Conservation (phyloP, 495 filamentous ascomycete species). For the Xylaria nigripes region DNA sequence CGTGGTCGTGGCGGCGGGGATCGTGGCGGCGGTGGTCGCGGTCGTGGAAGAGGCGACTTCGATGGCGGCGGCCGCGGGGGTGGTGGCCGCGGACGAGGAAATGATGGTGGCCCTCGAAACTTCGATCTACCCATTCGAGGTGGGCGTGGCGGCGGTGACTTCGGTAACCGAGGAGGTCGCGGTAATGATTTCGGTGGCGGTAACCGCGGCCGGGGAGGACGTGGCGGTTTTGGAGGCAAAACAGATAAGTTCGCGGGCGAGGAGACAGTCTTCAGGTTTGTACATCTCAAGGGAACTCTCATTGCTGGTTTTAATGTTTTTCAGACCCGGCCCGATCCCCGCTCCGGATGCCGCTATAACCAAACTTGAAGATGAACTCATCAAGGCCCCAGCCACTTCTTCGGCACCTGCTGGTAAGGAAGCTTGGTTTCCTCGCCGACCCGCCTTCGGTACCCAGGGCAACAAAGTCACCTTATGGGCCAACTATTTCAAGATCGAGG, state of each 20-base stretch:
- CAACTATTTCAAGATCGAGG: conserved; percentile 53
- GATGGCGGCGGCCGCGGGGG: conserved; percentile 14
- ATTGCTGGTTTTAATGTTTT: not conserved
- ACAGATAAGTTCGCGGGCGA: conserved; percentile 19
- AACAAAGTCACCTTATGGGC: conserved; percentile 46
- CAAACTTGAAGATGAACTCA: conserved; percentile 27
- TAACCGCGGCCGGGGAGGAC: conserved; percentile 12
- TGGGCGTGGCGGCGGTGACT: conserved; percentile 23
- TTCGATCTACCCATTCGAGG: conserved; percentile 11
- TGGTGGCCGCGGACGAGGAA: not conserved
- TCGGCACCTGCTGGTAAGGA: not conserved
- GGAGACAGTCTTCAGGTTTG: conserved; percentile 26
- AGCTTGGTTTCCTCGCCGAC: conserved; percentile 38
- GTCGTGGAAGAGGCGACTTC: conserved; percentile 17
- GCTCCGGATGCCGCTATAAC: conserved; percentile 24
- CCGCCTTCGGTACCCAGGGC: conserved; percentile 53
- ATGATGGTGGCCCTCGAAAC: conserved; percentile 9
- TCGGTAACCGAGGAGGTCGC: conserved; percentile 11
- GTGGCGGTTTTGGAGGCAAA: conserved; percentile 11
- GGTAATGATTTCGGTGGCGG: conserved; percentile 12
- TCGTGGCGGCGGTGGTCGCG: conserved; percentile 16
- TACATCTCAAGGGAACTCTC: not conserved
- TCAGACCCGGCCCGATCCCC: not conserved
- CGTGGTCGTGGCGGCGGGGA: conserved; percentile 13
- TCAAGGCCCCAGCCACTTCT: conserved; percentile 11